Percentiles rank a stretch among this genome's conserved stretches.
Conservation (phyloP, 208 protist species). For the Trichomonas tenax region DNA sequence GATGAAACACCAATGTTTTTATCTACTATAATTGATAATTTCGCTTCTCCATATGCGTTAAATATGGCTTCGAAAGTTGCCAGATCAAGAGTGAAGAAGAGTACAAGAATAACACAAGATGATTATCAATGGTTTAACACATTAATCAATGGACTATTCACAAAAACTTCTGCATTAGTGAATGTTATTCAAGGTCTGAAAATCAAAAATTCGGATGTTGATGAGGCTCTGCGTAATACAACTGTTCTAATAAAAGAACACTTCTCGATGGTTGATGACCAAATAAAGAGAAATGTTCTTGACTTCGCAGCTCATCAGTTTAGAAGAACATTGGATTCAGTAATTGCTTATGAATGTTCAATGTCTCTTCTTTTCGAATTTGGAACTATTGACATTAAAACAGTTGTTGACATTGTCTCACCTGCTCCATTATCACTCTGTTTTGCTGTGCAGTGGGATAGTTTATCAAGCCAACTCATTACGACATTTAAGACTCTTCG, state of each 20-base stretch:
- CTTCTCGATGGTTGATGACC: not conserved
- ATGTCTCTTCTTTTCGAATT: not conserved
- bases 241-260: not conserved
- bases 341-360: not conserved
- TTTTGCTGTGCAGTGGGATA: not conserved
- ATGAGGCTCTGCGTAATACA: not conserved
- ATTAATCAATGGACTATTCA: not conserved
- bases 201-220: not conserved
- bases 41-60: not conserved
- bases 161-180: not conserved
- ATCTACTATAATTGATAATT: not conserved
- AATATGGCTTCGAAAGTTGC: not conserved
- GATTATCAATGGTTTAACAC: not conserved
- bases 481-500: not conserved
- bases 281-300: not conserved
- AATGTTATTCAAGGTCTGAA: not conserved
- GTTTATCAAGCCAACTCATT: not conserved
- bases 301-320: not conserved
- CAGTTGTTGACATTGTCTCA: not conserved
- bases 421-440: not conserved
- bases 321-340: not conserved
- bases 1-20: not conserved
- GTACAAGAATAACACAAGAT: not conserved
- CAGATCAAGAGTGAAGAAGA: not conserved
- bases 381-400: not conserved